phyloP scores from a whole-genome alignment of 164 flowering plant species.

The Paratinospora sagittata region DNA sequence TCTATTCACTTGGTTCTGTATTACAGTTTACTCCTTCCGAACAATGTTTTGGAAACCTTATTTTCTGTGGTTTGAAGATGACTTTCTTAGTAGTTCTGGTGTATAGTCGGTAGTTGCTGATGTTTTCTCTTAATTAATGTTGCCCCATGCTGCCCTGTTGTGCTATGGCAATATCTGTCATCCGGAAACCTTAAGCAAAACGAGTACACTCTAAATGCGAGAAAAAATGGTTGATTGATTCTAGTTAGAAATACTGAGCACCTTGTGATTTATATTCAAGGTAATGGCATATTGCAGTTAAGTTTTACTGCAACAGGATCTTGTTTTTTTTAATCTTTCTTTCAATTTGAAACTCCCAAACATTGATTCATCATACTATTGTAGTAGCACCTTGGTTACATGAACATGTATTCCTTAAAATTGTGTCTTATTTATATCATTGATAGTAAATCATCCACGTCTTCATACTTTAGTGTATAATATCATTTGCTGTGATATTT shows the following conservation, averaged over 20 bases:
- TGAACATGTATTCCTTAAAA: not conserved
- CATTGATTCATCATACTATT: not conserved
- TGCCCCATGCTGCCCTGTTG: not conserved
- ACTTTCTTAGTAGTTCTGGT: not conserved
- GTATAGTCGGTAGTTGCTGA: not conserved
- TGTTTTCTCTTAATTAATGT: not conserved
- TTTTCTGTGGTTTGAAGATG: not conserved
- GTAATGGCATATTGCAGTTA: not conserved
- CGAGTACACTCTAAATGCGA: not conserved
- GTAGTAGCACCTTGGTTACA: not conserved
- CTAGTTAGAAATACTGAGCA: not conserved
- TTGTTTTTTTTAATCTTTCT: not conserved
- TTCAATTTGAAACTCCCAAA: not conserved
- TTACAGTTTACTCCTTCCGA: not conserved
- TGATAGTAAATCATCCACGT: not conserved
- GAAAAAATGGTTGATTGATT: not conserved
- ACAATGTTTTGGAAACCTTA: not conserved
- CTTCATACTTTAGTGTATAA: not conserved
- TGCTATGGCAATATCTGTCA: not conserved
- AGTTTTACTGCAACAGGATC: not conserved
- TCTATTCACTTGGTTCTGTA: conserved; percentile 8
- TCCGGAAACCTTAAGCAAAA: not conserved
- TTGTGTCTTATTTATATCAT: not conserved
- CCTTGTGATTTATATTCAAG: not conserved
- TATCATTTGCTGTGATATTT: not conserved